A percentile compares a stretch with the other conserved stretches of the same genome.
These are phyloP conservation scores for Metschnikowia kunwiensis DNA, from an alignment of 805 yeast genomes.

Conservation along the genomic window DNA sequence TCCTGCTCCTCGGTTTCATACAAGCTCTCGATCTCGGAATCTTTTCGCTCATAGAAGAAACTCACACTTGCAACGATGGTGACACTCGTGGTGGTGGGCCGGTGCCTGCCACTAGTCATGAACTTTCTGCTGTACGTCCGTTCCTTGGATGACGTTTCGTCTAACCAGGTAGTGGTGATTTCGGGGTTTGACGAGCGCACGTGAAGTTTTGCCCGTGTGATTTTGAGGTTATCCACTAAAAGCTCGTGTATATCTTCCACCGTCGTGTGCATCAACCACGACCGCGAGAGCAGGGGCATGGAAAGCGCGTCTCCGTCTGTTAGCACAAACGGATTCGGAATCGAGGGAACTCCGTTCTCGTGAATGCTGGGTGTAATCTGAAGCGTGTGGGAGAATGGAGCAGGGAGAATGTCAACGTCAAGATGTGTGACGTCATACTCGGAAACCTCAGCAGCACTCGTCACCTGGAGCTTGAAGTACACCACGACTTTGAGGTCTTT, in stretches of 20 bases:
- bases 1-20: slow-evolving; percentile 45
- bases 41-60: slow-evolving; percentile 10
- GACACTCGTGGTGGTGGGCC: slow-evolving; percentile 37
- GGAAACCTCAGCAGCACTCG: slow-evolving; percentile 18
- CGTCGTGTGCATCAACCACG: slow-evolving; percentile 27
- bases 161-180: slow-evolving; percentile 20
- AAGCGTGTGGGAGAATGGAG: slow-evolving; percentile 24
- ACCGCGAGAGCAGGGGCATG: slow-evolving; percentile 32
- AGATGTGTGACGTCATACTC: slow-evolving; percentile 25
- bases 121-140: slow-evolving; percentile 21
- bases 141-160: slow-evolving; percentile 1
- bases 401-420: slow-evolving; percentile 24
- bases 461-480: slow-evolving; percentile 27
- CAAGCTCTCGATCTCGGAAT: slow-evolving; percentile 20
- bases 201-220: slow-evolving; percentile 18
- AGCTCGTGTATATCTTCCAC: slow-evolving; percentile 6
- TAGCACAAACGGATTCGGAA: slow-evolving; percentile 39
- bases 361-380: slow-evolving; percentile 28
- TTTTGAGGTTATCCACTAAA: slow-evolving; percentile 16
- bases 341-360: slow-evolving; percentile 23
- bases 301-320: slow-evolving; percentile 13
- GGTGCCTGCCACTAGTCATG: slow-evolving; percentile 37
- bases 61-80: slow-evolving; percentile 15
- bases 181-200: slow-evolving; percentile 29
- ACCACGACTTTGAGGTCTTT: slow-evolving; percentile 15